A percentile compares a stretch with the other conserved stretches of the same genome.
Conservation (phyloP, 2,329 filamentous ascomycete species). For the Epichloe bromicola region DNA sequence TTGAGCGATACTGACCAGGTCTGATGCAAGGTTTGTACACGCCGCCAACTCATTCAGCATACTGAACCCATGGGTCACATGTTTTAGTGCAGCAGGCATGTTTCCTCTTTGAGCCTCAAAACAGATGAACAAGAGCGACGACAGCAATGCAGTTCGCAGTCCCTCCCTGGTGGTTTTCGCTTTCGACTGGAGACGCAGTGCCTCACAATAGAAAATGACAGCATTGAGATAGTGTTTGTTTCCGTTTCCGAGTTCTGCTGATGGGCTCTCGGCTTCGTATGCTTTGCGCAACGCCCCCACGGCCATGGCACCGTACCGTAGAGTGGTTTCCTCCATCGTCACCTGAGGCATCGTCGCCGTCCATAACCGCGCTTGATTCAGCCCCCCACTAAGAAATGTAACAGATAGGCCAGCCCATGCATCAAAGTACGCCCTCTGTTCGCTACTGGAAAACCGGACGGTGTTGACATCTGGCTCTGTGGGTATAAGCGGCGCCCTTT, state of each 20-base stretch:
- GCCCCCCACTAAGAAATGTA: conserved; percentile 21
- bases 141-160: conserved; percentile 24
- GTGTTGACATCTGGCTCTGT: conserved; percentile 22
- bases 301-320: conserved; percentile 28
- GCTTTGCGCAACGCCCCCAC: conserved; percentile 26
- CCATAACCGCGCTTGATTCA: conserved; percentile 23
- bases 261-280: conserved; percentile 13
- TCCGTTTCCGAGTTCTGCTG: conserved; percentile 9
- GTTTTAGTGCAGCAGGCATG: conserved; percentile 25
- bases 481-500: conserved; percentile 17
- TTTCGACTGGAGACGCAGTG: conserved; percentile 25
- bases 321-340: conserved; percentile 22
- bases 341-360: conserved; percentile 27
- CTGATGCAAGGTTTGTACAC: conserved; percentile 22
- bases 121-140: conserved; percentile 28
- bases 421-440: conserved; percentile 25
- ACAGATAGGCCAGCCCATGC: conserved; percentile 24
- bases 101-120: conserved; percentile 29
- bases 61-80: conserved; percentile 26
- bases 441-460: conserved; percentile 20
- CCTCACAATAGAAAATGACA: conserved; percentile 27
- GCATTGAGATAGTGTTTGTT: conserved; percentile 28
- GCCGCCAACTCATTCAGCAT: conserved; percentile 26
- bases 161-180: conserved; percentile 23
- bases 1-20: conserved; percentile 24